phyloP scores from a whole-genome alignment of 768 basidiomycete genomes.

The Hygrocybe punicea region DNA sequence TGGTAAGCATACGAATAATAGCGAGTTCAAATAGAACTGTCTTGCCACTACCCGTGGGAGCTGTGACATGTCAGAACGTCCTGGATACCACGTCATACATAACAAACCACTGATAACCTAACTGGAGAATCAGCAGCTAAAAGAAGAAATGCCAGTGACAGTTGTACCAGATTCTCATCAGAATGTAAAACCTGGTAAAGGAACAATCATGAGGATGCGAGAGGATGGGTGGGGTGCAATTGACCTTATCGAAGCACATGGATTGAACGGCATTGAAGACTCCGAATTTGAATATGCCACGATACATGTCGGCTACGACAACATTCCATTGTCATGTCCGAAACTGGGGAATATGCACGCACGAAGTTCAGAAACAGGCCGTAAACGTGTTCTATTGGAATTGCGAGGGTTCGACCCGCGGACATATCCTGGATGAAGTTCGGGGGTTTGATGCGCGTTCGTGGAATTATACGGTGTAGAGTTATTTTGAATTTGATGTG shows the following conservation, averaged over 20 bases:
- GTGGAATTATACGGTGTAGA: not conserved
- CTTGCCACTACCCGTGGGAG: conserved; percentile 95
- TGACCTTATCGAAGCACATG: conserved; percentile 70
- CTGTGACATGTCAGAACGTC: conserved; percentile 37
- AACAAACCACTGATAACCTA: conserved; percentile 70
- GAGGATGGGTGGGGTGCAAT: conserved; percentile 17
- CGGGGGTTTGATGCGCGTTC: not conserved
- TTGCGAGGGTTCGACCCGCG: conserved; percentile 33
- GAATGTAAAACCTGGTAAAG: conserved; percentile 46
- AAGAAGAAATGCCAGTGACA: not conserved
- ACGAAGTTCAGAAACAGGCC: conserved; percentile 74
- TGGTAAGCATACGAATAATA: conserved; percentile 68
- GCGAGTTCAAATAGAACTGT: conserved; percentile 92
- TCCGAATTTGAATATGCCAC: conserved; percentile 79
- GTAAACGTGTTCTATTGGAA: conserved; percentile 49
- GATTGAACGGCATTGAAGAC: conserved; percentile 93
- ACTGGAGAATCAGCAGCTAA: conserved; percentile 9
- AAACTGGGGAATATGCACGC: conserved; percentile 17
- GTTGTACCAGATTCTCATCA: conserved; percentile 61
- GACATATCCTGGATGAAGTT: not conserved
- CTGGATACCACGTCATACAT: not conserved
- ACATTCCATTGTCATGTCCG: not conserved
- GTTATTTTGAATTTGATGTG: not conserved
- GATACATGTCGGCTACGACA: conserved; percentile 70
- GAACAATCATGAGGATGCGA: not conserved